Evolutionary conservation across 2,329 filamentous ascomycete genomes (phyloP).

Genomic region (Cryphonectria radicalis): DNA sequence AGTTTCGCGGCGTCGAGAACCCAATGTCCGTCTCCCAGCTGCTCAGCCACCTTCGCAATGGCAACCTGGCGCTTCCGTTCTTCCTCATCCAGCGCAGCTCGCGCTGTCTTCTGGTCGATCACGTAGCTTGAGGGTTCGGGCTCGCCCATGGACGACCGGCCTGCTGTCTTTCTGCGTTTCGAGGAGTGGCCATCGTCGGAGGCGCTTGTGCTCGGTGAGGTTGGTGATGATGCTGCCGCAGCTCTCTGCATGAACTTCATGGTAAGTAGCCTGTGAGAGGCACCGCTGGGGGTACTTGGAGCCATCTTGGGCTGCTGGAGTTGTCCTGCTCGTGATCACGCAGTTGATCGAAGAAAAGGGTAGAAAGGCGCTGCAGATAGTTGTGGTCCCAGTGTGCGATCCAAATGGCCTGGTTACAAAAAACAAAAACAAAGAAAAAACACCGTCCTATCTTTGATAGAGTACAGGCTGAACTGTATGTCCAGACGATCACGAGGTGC

Average conservation of each 20-base stretch:
- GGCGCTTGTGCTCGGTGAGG: slow-evolving; percentile 47
- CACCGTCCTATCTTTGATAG: background rate
- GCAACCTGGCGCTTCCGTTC: slow-evolving; percentile 67
- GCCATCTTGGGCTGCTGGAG: slow-evolving; percentile 43
- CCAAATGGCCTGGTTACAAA: background rate
- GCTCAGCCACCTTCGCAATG: slow-evolving; percentile 64
- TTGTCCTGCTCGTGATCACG: background rate
- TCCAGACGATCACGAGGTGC: background rate
- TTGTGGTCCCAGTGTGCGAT: background rate
- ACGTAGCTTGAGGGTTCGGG: slow-evolving; percentile 42
- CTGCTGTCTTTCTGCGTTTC: slow-evolving; percentile 66
- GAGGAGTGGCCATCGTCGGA: slow-evolving; percentile 54
- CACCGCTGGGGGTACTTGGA: slow-evolving; percentile 63
- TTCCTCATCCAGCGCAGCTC: slow-evolving; percentile 67
- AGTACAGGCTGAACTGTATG: background rate
- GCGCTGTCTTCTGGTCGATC: slow-evolving; percentile 63
- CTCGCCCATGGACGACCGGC: slow-evolving; percentile 35
- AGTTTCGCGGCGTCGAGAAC: slow-evolving; percentile 60
- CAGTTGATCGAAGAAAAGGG: background rate
- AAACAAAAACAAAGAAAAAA: too few species aligned
- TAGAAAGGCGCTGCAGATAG: background rate
- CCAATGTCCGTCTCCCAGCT: slow-evolving; percentile 75
- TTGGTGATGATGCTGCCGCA: slow-evolving; percentile 60
- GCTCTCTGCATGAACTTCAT: slow-evolving; percentile 99
- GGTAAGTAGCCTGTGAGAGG: slow-evolving; percentile 86